phyloP scores from a whole-genome alignment of 305 asterid genomes.

The Rubia peregrina region DNA sequence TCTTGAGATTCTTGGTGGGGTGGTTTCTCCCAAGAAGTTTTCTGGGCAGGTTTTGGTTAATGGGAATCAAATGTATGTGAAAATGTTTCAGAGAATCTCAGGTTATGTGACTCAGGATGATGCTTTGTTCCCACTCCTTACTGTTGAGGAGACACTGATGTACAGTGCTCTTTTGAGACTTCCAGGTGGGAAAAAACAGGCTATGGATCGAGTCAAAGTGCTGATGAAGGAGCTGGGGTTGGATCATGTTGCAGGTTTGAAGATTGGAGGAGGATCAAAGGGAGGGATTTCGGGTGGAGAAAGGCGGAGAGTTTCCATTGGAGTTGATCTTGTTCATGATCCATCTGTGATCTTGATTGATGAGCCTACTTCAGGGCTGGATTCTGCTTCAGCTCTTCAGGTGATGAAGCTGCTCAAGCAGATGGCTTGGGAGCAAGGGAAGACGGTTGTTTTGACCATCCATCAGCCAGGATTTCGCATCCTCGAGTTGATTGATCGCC shows the following conservation, averaged over 20 bases:
- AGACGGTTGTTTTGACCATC: constrained; percentile 51
- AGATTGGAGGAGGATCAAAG: constrained; percentile 48
- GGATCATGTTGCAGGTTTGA: constrained; percentile 36
- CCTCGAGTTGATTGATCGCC: constrained; percentile 43
- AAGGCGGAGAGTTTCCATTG: constrained; percentile 66
- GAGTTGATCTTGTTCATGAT: constrained; percentile 62
- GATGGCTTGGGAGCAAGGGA: constrained; percentile 41
- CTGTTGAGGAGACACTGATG: constrained; percentile 63
- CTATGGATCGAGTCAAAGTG: constrained; percentile 24
- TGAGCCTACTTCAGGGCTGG: constrained; percentile 76
- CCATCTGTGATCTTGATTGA: constrained; percentile 59
- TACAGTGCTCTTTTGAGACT: constrained; percentile 65
- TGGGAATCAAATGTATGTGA: constrained; percentile 26
- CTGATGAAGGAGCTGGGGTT: constrained; percentile 58
- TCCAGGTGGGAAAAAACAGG: constrained; percentile 22
- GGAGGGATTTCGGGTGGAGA: constrained; percentile 83
- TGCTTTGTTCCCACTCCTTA: constrained; percentile 61
- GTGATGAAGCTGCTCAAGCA: constrained; percentile 39
- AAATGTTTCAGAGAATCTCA: constrained; percentile 40
- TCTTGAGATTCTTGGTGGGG: constrained; percentile 66
- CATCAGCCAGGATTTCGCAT: constrained; percentile 71
- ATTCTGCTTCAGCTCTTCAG: constrained; percentile 60
- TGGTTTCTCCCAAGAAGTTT: constrained; percentile 29
- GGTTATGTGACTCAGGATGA: constrained; percentile 76
- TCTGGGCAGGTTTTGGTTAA: constrained; percentile 55